Conservation (phyloP, 2,329 filamentous ascomycete species). For the Colletotrichum echinochloae region DNA sequence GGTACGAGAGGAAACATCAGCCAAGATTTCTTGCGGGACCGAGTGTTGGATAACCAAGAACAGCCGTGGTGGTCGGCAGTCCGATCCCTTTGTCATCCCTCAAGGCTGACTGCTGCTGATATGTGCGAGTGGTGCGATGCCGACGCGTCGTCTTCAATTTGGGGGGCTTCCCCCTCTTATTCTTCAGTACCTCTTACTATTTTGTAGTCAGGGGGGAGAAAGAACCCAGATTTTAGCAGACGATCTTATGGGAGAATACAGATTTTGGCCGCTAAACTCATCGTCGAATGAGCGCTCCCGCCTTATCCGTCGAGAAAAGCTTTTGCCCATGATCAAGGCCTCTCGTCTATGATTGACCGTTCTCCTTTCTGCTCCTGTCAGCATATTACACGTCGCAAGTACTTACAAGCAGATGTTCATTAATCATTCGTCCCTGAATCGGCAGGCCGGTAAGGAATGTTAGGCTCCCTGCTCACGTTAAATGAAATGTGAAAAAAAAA, state of each 20-base stretch:
- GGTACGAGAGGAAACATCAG: slow-evolving; percentile 1
- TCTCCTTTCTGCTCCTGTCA: neutral
- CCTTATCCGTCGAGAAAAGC: neutral
- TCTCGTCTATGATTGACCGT: neutral
- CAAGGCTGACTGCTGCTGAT: neutral
- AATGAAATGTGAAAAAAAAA: too few relatives aligned
- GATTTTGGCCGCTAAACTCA: neutral
- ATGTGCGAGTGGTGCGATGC: slow-evolving; percentile 24
- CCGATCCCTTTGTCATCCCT: neutral
- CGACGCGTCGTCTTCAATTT: neutral
- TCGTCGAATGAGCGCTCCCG: neutral
- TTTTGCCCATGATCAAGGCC: neutral
- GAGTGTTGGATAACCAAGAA: neutral
- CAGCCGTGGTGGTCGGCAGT: neutral
- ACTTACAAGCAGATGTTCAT: neutral
- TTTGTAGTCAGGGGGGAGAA: too few relatives aligned
- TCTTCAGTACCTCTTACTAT: neutral
- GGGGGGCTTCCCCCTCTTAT: neutral
- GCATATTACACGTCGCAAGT: neutral
- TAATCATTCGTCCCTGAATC: neutral
- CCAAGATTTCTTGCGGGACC: neutral
- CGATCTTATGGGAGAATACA: neutral
- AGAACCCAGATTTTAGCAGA: neutral
- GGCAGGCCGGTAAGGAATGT: neutral
- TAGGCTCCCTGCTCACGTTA: too few relatives aligned